These are phyloP conservation scores for Trichoderma sp. DNA, from an alignment of 2,329 filamentous ascomycete genomes.

Conservation along the genomic window DNA sequence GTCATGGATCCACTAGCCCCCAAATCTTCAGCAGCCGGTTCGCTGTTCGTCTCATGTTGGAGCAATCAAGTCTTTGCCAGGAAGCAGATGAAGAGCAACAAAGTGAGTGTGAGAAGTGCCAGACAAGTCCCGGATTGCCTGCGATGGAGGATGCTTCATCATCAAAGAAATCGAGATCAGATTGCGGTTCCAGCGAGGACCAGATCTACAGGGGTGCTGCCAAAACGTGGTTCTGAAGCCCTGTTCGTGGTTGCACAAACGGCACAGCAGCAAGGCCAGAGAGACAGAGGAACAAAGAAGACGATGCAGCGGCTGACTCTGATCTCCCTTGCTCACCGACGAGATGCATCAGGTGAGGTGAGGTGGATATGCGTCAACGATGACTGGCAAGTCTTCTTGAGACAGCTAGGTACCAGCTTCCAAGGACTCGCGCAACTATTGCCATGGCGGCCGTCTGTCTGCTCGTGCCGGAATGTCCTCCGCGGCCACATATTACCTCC, in stretches of 20 bases:
- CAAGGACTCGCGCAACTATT: not conserved
- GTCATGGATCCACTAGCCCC: conserved; percentile 4
- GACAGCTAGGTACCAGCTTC: not conserved
- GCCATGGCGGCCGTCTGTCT: not conserved
- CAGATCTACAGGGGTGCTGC: conserved; percentile 10
- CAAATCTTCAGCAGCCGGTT: conserved; percentile 17
- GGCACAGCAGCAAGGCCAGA: not conserved
- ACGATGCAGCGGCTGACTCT: not conserved
- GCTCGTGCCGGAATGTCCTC: not conserved
- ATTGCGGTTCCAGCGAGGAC: conserved; percentile 6
- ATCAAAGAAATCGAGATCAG: conserved; percentile 16
- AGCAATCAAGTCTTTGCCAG: not conserved
- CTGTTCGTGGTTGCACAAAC: not conserved
- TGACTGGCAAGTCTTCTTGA: not conserved
- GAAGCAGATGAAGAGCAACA: not conserved
- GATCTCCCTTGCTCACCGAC: not conserved
- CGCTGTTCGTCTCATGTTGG: conserved; percentile 19
- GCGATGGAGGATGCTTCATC: not conserved
- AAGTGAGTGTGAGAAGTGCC: not conserved
- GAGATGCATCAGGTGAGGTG: not conserved
- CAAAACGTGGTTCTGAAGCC: not conserved
- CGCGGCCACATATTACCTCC: not conserved
- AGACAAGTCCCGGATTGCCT: not conserved
- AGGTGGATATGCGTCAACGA: conserved; percentile 3
- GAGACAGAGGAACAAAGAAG: not conserved